Base-by-base conservation (phyloP, 2,329 filamentous ascomycete species). In the Reticulascus tulasneorum region DNA sequence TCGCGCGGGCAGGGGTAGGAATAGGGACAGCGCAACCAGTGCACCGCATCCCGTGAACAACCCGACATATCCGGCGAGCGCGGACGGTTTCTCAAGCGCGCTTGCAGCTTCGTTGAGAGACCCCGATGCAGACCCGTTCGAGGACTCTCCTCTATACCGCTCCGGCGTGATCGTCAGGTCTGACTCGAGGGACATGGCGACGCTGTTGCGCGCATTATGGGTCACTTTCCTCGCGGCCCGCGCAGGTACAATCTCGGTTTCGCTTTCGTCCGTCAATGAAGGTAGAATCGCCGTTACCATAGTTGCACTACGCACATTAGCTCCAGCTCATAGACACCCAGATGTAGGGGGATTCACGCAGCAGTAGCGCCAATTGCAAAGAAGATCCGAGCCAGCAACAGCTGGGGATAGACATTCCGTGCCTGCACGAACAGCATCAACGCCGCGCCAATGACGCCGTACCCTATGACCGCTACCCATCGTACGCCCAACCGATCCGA, bases 231-330 rank as follows among this genome's bases (percentile, higher is more conserved):
- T 54, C 2, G 35, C 35, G 23, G 49, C 49, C 13, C 47, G 43
- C 4, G 39, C 46, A 4, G 50, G 37, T 49, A 54, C 43, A 40
- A 48, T 53, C 24, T 38, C 46, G 2, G 51, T 46, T 24, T 54
- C 54, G 24, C 54, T 63, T 21, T 77, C 74, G 44, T 75, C 73
- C 6, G 78, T 81, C 47, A 84, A 62, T 9, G 75, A 82, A 2
- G 93, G 93, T 17, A 98, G 71, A 29, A 94, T 88, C 4, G 93
- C 93, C 8, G 93, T 97, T 15, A 98, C 93, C 93, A 98, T 98
- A 2, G 93, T 97, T 11, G 89, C 76, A 6, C 75, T 79, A 37
- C 9, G 42, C 9, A 20, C 8, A 29, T 20, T 15, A 5, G 13
- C 7, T 16, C 34, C 18, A 18, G 35, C 16, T 13, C 25, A 36